Base-by-base conservation (phyloP, 225 moss, liverwort and hornwort species). In the Marchantia paleacea region DNA sequence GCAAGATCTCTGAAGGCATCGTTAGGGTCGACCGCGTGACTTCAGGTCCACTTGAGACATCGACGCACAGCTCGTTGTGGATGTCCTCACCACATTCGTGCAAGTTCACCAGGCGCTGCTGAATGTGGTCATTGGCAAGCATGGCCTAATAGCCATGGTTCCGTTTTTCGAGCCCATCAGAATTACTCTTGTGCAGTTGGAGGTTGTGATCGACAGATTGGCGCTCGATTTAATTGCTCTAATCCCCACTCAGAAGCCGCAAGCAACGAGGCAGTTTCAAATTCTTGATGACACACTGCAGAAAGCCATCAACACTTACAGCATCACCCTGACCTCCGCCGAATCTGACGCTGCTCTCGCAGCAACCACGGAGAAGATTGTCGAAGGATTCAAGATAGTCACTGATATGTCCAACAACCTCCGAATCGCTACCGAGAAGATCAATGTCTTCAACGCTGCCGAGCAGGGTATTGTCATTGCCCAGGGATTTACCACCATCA, bases 91-190 rank as follows among this genome's bases (percentile, higher is more conserved):
- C 39, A 39, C 39, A 39, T 39, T 39, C 39, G 39, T 39, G 66
- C 20, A 62, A 31, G 72, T 84, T 0, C 88, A 88, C 66, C 81
- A 78, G 78, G 64, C 25, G 48, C 64, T 78, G 64, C 78, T 78
- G 53, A 78, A 63, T 78, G 78, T 78, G 1, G 78, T 78, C 8
- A 78, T 78, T 13, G 78, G 78, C 64, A 78, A 78, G 30, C 78
- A 78, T 25, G 78, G 62, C 3, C 62, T 24, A 3, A 39, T 39
- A 39, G 39, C 39, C 39, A 39, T 39, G 39, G 39, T 39, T 39
- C 39, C 39, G 39, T 39, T 62, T 6, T 62, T 62, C 62, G 78
- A 78, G 64, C 78, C 78, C 48, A 78, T 78, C 63, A 78, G 78
- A 47, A 0, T 76, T 0, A 3, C 79, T 7, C 86, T 86, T 6